Percentiles rank a stretch among this genome's conserved stretches.
Evolutionary conservation across 83 land plant genomes (phyloP).

Genomic region (Thuja plicata): DNA sequence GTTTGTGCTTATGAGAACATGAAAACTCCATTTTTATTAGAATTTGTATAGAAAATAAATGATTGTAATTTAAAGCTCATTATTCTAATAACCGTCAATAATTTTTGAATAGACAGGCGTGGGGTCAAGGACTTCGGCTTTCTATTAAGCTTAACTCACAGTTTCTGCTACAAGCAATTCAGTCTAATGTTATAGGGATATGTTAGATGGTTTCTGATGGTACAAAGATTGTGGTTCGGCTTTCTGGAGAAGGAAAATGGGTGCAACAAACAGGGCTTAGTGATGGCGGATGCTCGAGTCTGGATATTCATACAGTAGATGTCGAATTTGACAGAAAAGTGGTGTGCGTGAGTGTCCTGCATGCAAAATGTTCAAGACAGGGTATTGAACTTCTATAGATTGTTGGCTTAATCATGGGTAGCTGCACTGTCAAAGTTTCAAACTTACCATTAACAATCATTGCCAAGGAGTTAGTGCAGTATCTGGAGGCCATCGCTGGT

Average conservation of each 20-base stretch:
- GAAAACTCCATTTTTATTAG: no score
- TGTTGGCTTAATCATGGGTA: not conserved
- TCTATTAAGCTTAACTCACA: no score
- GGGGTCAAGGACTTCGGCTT: no score
- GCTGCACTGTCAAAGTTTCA: conserved; percentile 37
- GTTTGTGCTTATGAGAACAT: no score
- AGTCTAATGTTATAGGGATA: no score
- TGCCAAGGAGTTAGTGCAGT: conserved; percentile 54
- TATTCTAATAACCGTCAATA: no score
- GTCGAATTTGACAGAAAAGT: not conserved
- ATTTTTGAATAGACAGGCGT: no score
- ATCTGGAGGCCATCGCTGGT: conserved; percentile 44
- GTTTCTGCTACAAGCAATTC: no score
- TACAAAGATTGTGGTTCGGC: no score
- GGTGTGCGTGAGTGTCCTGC: not conserved
- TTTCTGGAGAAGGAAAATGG: not conserved
- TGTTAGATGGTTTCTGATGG: no score
- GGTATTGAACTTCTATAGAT: not conserved
- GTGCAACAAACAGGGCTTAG: not conserved
- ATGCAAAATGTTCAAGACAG: not conserved
- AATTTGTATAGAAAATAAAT: no score
- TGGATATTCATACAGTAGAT: not conserved
- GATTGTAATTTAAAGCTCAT: no score
- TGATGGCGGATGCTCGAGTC: not conserved
- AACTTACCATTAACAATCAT: conserved; percentile 42